Conservation (phyloP, 2,329 filamentous ascomycete species). For the Colletotrichum lupini region DNA sequence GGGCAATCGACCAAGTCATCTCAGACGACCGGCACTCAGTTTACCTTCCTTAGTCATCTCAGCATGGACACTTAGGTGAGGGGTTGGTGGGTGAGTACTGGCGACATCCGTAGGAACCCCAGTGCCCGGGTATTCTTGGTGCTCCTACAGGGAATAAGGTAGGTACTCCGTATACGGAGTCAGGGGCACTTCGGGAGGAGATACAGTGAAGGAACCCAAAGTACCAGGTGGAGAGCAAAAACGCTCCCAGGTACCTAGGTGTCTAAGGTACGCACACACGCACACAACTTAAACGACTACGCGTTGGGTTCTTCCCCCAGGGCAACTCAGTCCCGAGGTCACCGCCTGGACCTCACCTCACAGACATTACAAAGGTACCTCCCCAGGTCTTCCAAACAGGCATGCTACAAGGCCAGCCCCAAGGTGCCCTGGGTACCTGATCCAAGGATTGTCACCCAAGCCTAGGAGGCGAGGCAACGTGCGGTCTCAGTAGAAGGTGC, state of each 20-base stretch:
- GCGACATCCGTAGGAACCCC: too few relatives aligned
- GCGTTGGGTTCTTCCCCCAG: too few relatives aligned
- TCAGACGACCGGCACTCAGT: not conserved
- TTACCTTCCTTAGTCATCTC: not conserved
- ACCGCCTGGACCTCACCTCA: not conserved
- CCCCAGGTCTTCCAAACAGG: too few relatives aligned
- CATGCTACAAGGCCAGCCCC: not conserved
- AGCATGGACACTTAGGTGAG: not conserved
- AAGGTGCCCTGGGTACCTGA: not conserved
- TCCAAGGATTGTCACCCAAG: too few relatives aligned
- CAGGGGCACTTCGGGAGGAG: too few relatives aligned
- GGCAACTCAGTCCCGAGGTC: not conserved
- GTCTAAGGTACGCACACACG: not conserved
- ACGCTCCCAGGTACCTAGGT: not conserved
- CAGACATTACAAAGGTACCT: not conserved
- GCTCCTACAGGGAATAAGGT: too few relatives aligned
- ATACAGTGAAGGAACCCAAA: too few relatives aligned
- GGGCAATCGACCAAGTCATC: constrained; percentile 8
- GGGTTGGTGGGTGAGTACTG: too few relatives aligned
- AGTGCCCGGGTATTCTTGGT: too few relatives aligned
- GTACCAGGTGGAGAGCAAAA: too few relatives aligned
- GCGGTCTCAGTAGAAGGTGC: not conserved
- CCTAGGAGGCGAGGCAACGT: not conserved
- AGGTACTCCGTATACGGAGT: too few relatives aligned
- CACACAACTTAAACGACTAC: too few relatives aligned